phyloP scores from a whole-genome alignment of 495 filamentous ascomycete genomes.

The Rhizodiscina lignyota region DNA sequence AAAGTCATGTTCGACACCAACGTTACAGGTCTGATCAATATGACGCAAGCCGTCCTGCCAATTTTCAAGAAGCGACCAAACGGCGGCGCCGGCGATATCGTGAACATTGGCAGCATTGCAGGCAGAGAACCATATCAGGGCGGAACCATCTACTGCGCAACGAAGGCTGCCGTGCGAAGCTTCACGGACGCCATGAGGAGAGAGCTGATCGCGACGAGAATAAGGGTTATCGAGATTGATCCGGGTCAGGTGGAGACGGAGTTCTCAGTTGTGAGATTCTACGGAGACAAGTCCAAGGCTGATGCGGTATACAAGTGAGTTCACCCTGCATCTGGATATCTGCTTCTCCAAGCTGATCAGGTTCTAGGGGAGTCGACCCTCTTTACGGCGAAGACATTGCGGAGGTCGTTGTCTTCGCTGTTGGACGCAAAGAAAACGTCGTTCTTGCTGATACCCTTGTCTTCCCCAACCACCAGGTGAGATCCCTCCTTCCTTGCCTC shows the following conservation, averaged over 20 bases:
- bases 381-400: conserved; percentile 90
- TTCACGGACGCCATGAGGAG: conserved; percentile 83
- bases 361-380: conserved; percentile 60
- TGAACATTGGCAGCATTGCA: conserved; percentile 93
- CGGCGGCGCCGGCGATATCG: conserved; percentile 79
- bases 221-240: conserved; percentile 83
- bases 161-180: conserved; percentile 77
- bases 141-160: conserved; percentile 91
- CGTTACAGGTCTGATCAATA: conserved; percentile 85
- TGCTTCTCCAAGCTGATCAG: conserved; percentile 4
- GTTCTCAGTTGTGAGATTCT: conserved; percentile 85
- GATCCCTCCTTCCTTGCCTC: conserved; percentile 7
- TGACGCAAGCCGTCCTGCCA: conserved; percentile 83
- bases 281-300: conserved; percentile 87
- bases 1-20: conserved; percentile 82
- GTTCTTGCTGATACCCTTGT: conserved; percentile 85
- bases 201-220: conserved; percentile 75
- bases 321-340: not conserved
- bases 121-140: conserved; percentile 81
- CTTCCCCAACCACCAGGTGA: conserved; percentile 83
- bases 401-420: conserved; percentile 83
- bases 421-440: conserved; percentile 80
- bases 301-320: conserved; percentile 86
- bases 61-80: conserved; percentile 68
- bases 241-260: conserved; percentile 98